Conservation (phyloP, 768 basidiomycete genomes). For the Kwoniella sp. region DNA sequence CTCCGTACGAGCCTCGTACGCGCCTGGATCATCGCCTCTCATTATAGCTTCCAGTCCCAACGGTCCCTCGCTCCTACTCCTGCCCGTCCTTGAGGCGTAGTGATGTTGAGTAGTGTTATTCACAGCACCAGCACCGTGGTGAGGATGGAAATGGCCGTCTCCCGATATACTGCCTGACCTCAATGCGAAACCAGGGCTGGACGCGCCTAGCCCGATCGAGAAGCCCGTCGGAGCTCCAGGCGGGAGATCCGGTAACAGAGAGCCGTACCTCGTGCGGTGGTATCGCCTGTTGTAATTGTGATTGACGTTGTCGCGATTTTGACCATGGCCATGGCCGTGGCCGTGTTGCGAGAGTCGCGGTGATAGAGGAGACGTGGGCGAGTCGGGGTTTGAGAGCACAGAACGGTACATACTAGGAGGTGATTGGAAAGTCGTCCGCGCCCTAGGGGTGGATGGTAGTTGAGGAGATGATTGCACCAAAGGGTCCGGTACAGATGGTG, state of each 20-base stretch:
- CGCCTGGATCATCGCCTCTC: slow-evolving; percentile 17
- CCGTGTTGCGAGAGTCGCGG: too few species aligned
- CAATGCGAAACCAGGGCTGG: slow-evolving; percentile 55
- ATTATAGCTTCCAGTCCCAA: slow-evolving; percentile 37
- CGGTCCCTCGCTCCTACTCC: slow-evolving; percentile 42
- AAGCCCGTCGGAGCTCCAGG: slow-evolving; percentile 52
- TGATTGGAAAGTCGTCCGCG: background rate
- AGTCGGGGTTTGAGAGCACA: slow-evolving; percentile 12
- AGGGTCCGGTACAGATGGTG: slow-evolving; percentile 1
- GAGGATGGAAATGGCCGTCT: slow-evolving; percentile 20
- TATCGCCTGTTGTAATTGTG: slow-evolving; percentile 10
- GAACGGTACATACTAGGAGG: slow-evolving; percentile 10
- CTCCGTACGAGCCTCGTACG: slow-evolving; percentile 3
- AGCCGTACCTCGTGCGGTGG: slow-evolving; percentile 46
- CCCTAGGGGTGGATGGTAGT: background rate
- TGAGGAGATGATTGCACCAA: background rate
- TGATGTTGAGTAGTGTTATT: background rate
- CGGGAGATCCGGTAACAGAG: slow-evolving; percentile 50
- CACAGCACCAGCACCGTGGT: slow-evolving; percentile 8
- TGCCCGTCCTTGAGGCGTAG: background rate
- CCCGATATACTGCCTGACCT: slow-evolving; percentile 30
- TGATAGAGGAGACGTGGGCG: slow-evolving; percentile 24
- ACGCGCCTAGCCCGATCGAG: slow-evolving; percentile 55
- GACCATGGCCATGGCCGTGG: background rate
- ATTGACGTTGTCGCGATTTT: background rate